Base-by-base conservation (phyloP, 192 early-diverging fungal species). In the Mortierella alpina region DNA sequence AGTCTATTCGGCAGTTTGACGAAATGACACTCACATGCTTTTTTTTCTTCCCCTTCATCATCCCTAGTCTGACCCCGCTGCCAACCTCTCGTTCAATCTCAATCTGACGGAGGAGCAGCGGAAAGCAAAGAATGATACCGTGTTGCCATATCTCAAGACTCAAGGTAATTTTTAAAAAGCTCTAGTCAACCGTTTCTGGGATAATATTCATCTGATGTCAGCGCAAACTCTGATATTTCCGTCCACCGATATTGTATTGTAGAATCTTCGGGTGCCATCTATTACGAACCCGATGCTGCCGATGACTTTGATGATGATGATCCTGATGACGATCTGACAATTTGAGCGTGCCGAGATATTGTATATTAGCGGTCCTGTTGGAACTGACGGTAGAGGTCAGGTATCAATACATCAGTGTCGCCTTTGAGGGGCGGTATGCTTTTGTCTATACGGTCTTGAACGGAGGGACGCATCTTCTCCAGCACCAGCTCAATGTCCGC, bases 241-340 rank as follows among this genome's bases (percentile, higher is more conserved):
- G 31, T 31, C 31, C 31, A 31, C 31, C 31, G 31, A 31, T 31
- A 31, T 31, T n/a, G n/a, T n/a, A n/a, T 2, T 31, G 48, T 64
- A 72, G 59, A 69, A 70, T 62, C 74, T 17, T 50, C 69, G 50
- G 92, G 90, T 12, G 86, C 90, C 23, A 91, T 95, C 64, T 90
- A 88, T 63, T 97, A 97, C 76, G 91, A 94, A 59, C 91, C 93
- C 20, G 96, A 96, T 72, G 92, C 90, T 14, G 89, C 88, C 7
- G 95, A 97, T 66, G 96, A 97, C 70, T 94, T 92, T 87, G 96
- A 97, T 77, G 90, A 92, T 44, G 96, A 96, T 59, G 95, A 97
- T 74, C 94, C 94, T 9, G 95, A 97, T 80, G 95, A 94, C 59
- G 95, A 97, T 85, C 86, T 97, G 45, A 92, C 92, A 62, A 94